phyloP scores from a whole-genome alignment of 805 yeast species.

The Candida pseudoglaebosa region DNA sequence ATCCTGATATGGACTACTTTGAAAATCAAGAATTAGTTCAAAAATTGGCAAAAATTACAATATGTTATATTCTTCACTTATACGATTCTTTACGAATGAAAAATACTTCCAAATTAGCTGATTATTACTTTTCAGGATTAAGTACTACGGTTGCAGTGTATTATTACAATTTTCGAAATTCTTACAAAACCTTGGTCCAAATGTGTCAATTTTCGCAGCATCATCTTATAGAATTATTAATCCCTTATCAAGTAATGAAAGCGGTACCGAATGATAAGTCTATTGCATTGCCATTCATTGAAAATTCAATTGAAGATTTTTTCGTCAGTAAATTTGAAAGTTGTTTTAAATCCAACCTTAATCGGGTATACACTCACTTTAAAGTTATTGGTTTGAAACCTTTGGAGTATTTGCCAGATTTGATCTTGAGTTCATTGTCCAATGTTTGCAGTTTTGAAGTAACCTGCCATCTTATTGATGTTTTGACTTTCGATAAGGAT shows the following conservation, averaged over 20 bases:
- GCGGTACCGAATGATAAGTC: neutral
- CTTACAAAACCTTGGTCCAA: constrained; percentile 34
- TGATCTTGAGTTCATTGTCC: constrained; percentile 45
- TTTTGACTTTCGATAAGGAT: constrained; percentile 61
- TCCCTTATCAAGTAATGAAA: constrained; percentile 8
- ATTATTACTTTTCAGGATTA: constrained; percentile 33
- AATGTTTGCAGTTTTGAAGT: constrained; percentile 44
- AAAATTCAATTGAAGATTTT: constrained; percentile 1
- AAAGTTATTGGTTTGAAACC: constrained; percentile 37
- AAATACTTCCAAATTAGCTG: constrained; percentile 8
- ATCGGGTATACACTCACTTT: constrained; percentile 50
- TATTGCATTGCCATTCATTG: neutral
- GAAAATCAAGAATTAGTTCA: constrained; percentile 12
- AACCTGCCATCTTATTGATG: constrained; percentile 50
- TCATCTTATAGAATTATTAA: constrained; percentile 19
- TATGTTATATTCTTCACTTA: constrained; percentile 23
- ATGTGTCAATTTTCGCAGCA: constrained; percentile 36
- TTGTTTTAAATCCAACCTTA: constrained; percentile 39
- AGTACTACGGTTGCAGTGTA: constrained; percentile 39
- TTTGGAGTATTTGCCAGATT: constrained; percentile 34
- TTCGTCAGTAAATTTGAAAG: constrained; percentile 40
- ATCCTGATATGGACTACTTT: constrained; percentile 18
- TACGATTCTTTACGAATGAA: constrained; percentile 14
- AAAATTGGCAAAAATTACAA: constrained; percentile 21
- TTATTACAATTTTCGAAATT: constrained; percentile 30